Evolutionary conservation across 1,284 basidiomycete species (phyloP).

Genomic region (Cryptococcus wingfieldii): DNA sequence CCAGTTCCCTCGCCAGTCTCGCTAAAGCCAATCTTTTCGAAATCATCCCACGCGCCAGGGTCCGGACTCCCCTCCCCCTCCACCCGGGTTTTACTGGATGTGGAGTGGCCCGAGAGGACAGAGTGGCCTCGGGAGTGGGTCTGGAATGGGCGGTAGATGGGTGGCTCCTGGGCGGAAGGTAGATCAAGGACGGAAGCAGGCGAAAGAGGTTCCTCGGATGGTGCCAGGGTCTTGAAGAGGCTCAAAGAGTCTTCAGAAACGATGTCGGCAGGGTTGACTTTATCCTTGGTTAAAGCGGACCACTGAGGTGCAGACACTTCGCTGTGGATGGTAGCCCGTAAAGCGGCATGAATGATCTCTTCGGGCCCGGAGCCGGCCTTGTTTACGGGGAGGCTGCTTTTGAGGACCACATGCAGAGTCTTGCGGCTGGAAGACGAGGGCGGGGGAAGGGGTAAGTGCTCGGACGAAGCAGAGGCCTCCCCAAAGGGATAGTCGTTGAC

Average conservation of each 20-base stretch:
- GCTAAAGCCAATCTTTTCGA: slow-evolving; percentile 18
- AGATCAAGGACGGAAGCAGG: slow-evolving; percentile 1
- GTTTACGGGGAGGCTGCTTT: not conserved
- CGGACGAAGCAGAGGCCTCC: slow-evolving; percentile 22
- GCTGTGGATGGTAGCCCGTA: not conserved
- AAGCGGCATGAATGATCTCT: slow-evolving; percentile 2
- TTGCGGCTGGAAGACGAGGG: slow-evolving; percentile 28
- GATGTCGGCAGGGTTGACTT: slow-evolving; percentile 1
- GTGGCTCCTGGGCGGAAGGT: slow-evolving; percentile 3
- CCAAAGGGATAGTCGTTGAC: slow-evolving; percentile 39
- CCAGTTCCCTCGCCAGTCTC: slow-evolving; percentile 4
- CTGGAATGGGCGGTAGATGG: slow-evolving; percentile 21
- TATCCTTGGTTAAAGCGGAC: slow-evolving; percentile 1
- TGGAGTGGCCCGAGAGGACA: not conserved
- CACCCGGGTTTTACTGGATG: not conserved
- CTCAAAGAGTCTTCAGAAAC: slow-evolving; percentile 17
- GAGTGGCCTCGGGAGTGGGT: slow-evolving; percentile 16
- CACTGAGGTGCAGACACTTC: slow-evolving; percentile 3
- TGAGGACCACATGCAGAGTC: slow-evolving; percentile 26
- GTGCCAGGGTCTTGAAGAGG: slow-evolving; percentile 14
- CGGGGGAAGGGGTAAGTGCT: slow-evolving; percentile 27
- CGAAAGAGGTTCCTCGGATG: not conserved
- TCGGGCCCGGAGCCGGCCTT: not conserved
- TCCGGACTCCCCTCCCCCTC: not conserved
- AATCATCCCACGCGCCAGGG: slow-evolving; percentile 18